phyloP scores from a whole-genome alignment of 371 early-diverging fungal species.

The Lichtheimia ramosa region DNA sequence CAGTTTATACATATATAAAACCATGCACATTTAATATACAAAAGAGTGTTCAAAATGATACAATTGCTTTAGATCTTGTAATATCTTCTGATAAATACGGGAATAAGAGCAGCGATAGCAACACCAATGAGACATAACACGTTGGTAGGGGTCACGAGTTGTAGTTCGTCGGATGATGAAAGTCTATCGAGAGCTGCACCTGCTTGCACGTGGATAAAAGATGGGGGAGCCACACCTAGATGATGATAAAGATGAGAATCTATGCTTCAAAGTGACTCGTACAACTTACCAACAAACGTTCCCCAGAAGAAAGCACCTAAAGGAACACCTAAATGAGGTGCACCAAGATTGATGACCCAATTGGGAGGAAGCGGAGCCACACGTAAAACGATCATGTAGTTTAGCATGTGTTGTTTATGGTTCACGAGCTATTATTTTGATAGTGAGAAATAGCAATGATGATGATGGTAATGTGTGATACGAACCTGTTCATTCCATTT shows the following conservation, averaged over 20 bases:
- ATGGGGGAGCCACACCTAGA: constrained; percentile 56
- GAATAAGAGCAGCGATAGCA: constrained; percentile 43
- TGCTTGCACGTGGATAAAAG: constrained; percentile 69
- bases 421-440: constrained; percentile 36
- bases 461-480: background rate
- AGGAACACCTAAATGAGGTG: constrained; percentile 62
- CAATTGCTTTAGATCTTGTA: constrained; percentile 18
- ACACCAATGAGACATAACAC: constrained; percentile 42
- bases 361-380: constrained; percentile 66
- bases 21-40: too few species aligned
- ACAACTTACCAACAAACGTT: constrained; percentile 43
- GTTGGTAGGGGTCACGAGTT: constrained; percentile 43
- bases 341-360: constrained; percentile 65
- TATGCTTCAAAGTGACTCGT: background rate
- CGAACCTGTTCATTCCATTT: constrained; percentile 63
- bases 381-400: constrained; percentile 60
- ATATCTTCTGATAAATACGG: constrained; percentile 38
- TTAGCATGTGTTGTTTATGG: constrained; percentile 62
- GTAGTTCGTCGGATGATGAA: constrained; percentile 53
- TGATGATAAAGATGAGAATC: background rate
- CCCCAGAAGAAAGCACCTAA: constrained; percentile 56
- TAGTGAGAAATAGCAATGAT: background rate
- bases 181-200: constrained; percentile 60
- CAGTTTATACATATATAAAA: too few species aligned
- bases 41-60: too few species aligned